Evolutionary conservation across 140 eudicot genomes (phyloP).

Genomic region (Flaveria floridana): DNA sequence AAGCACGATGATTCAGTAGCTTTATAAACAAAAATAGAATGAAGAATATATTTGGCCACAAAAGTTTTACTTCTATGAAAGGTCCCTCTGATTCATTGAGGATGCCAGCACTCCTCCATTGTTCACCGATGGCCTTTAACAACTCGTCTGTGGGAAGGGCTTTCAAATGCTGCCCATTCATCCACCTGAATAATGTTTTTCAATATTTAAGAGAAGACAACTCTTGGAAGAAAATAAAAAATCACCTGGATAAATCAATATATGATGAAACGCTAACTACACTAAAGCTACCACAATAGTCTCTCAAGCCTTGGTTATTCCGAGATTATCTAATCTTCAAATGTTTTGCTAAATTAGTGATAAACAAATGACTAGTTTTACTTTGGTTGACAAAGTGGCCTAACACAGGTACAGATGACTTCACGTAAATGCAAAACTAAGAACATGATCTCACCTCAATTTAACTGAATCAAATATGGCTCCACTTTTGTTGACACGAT

Average conservation of each 20-base stretch:
- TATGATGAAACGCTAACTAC: conserved; percentile 15
- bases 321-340: conserved; percentile 10
- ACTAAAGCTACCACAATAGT: conserved; percentile 6
- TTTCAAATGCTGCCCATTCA: conserved; percentile 89
- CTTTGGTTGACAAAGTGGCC: neutral
- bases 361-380: neutral
- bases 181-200: conserved; percentile 63
- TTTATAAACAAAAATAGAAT: neutral
- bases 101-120: conserved; percentile 64
- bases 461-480: conserved; percentile 85
- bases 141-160: conserved; percentile 70
- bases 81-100: conserved; percentile 64
- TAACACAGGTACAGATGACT: neutral
- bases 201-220: conserved; percentile 18
- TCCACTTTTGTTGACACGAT: conserved; percentile 92
- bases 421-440: conserved; percentile 18
- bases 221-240: conserved; percentile 6
- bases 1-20: neutral
- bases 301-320: neutral
- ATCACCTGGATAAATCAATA: conserved; percentile 24
- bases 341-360: conserved; percentile 11
- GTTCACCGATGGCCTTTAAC: conserved; percentile 58
- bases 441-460: conserved; percentile 53
- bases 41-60: conserved; percentile 18
- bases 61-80: conserved; percentile 58